Evolutionary conservation across 2,329 filamentous ascomycete genomes (phyloP), one percentile per base, ranked within the genome.

Genomic region (Neofusicoccum laricinum): DNA sequence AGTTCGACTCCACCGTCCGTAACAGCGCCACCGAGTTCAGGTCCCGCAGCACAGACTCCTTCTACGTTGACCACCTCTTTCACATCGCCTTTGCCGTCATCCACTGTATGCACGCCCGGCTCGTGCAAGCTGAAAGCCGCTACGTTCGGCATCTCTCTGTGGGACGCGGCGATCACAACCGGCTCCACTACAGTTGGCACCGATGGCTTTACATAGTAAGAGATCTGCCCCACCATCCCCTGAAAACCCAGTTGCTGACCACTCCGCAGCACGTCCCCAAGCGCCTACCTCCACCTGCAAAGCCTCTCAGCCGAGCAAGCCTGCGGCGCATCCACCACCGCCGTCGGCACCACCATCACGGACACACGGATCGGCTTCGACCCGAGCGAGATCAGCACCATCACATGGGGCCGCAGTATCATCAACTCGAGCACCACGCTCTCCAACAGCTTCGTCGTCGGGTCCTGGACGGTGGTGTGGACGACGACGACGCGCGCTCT

Each of bases 351-450:
- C 19, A 15, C 38, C 41, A 14, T 25, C 25, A 30, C 25, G 3
- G 30, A 25, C 45, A 58, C 32, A 1, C 19, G 2, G 30, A 19
- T 50, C 2, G 12, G 50, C 50, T 32, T 64, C 12, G 4, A 12
- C 12, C 62, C 62, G 0, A 8, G 12, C 8, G 62, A 64, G 2
- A 17, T 64, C 19, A 64, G 41, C 50, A 64, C 62, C 40, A 49
- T 57, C n/a, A 41, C 62, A 0, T 64, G 41, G 43, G 10, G 1
- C 12, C n/a, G 17, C 5, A n/a, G 2, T 7, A 1, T 57, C 17
- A 6, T 34, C 21, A 45, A 32, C 2, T 15, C 15, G 4, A 41
- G 25, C 21, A 14, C 61, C 12, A 50, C 25, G 4, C 6, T 17
- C 7, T 17, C 11, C 4, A 7, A 11, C 25, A 4, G 7, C 6